A percentile compares a stretch with the other conserved stretches of the same genome.
Evolutionary conservation across 176 grass and related monocot species (phyloP).

Genomic region (Aegilops umbellulata): DNA sequence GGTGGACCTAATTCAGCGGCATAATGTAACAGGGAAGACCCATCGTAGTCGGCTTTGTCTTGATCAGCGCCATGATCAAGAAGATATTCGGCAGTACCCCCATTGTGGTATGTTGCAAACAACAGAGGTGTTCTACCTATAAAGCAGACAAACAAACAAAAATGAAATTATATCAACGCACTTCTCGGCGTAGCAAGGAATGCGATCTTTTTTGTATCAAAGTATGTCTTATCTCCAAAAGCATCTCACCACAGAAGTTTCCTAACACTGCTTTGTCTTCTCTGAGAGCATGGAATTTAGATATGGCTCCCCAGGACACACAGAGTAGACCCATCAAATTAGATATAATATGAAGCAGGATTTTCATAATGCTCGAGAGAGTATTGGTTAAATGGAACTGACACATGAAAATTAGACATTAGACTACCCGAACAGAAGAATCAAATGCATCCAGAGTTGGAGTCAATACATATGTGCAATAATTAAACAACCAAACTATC

Average conservation of each 20-base stretch:
- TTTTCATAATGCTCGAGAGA: not conserved
- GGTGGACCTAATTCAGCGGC: not conserved
- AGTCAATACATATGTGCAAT: not conserved
- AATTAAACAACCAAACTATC: not conserved
- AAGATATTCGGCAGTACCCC: not conserved
- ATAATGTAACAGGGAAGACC: not conserved
- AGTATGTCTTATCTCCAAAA: not conserved
- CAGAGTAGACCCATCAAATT: not conserved
- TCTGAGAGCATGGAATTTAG: not conserved
- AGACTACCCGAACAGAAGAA: not conserved
- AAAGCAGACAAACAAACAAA: not conserved
- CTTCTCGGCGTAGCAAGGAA: not conserved
- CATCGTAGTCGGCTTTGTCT: not conserved
- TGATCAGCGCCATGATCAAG: not conserved
- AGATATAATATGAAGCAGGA: not conserved
- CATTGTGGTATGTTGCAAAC: not conserved
- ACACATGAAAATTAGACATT: not conserved
- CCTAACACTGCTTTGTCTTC: not conserved
- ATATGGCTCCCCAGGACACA: not conserved
- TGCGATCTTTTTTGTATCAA: not conserved
- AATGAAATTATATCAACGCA: not conserved
- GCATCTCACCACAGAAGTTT: not conserved
- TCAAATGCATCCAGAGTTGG: not conserved
- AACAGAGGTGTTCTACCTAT: constrained; percentile 9
- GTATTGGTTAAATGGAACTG: not conserved